phyloP scores from a whole-genome alignment of 208 protist species.

The Leptomonas pyrrhocoris region DNA sequence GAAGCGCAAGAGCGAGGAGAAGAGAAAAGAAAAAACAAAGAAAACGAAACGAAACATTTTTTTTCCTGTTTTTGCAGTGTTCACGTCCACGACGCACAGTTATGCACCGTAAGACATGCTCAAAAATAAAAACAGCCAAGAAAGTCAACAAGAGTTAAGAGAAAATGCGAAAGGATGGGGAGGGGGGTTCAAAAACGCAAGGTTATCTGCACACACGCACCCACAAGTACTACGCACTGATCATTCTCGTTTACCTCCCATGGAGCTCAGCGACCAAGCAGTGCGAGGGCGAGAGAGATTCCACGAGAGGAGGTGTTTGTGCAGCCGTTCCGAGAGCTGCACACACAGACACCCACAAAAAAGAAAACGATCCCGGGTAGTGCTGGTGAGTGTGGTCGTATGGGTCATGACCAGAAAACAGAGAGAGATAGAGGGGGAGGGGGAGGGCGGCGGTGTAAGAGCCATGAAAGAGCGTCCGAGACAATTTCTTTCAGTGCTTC shows the following conservation, averaged over 20 bases:
- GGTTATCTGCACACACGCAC: constrained; percentile 7
- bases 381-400: constrained; percentile 14
- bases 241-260: background rate
- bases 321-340: too few relatives aligned
- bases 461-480: too few relatives aligned
- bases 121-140: background rate
- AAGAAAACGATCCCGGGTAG: background rate
- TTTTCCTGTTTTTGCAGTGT: too few relatives aligned
- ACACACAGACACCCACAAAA: background rate
- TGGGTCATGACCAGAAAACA: constrained; percentile 19
- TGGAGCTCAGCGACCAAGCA: too few relatives aligned
- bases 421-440: background rate
- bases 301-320: too few relatives aligned
- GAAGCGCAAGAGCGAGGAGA: background rate
- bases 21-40: background rate
- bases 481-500: too few relatives aligned
- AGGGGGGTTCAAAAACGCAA: background rate
- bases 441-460: too few relatives aligned
- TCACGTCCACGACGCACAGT: background rate
- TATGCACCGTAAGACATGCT: background rate
- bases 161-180: background rate
- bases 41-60: too few relatives aligned
- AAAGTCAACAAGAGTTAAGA: background rate
- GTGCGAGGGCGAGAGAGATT: too few relatives aligned
- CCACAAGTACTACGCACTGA: too few relatives aligned